Evolutionary conservation across 768 basidiomycete genomes (phyloP), one percentile per base, ranked within the genome.

Genomic region (Strobilomyces confusus): DNA sequence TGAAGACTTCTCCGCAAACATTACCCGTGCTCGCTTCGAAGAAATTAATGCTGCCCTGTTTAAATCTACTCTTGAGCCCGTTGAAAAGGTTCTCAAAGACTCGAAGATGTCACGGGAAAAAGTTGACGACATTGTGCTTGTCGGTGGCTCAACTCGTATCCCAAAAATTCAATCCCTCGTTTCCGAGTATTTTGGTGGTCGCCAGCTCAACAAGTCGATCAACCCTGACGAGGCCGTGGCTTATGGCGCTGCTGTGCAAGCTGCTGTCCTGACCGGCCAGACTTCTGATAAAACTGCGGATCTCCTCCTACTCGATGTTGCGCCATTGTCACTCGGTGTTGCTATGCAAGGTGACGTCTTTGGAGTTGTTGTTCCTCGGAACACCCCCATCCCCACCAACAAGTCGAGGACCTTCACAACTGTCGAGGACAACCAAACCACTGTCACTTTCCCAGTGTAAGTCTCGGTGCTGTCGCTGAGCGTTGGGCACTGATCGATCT

Each of bases 311-410:
- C 93, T 99, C 65, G 97, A 99, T 76, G 95, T 99, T 59, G 89
- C 97, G 59, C 95, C 97, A 60, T 82, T 99, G 54, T 98, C 95
- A 58, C 89, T 99, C 66, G 95, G 95, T 87, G 97, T 99, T 63
- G 97, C 97, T 73, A 99, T 99, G 97, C 97, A 99, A 75, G 97
- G 97, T 69, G 97, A 99, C 71, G 92, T 99, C 71, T 99, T 99
- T 74, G 97, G 97, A 79, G 89, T 98, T 58, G 97, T 99, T 68
- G 94, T 99, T 65, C 95, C 95, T 69, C 90, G 97, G 65, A 99
- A 99, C 82, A 98, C 97, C 60, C 93, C 95, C 65, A 98, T 99
- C 73, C 97, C 97, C 52, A 94, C 95, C 71, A 98, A 95, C 86
- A 99, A 98, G 79, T 95, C 93, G 36, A 83, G 97, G 69, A 91